Percentiles rank a stretch among this genome's conserved stretches.
phyloP scores from a whole-genome alignment of 495 filamentous ascomycete genomes.

The Penicillium longicatenatum region DNA sequence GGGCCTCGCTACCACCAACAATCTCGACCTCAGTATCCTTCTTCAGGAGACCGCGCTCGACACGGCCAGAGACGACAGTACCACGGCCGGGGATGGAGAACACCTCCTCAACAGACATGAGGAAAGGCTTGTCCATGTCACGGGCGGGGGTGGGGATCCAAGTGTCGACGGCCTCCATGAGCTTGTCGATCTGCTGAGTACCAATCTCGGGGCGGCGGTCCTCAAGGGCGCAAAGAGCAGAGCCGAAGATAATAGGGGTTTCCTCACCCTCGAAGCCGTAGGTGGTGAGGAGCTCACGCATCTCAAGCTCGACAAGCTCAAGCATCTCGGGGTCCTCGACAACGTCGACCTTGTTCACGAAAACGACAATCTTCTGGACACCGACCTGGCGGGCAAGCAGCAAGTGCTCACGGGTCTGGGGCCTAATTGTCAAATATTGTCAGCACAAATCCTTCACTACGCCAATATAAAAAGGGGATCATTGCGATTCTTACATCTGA shows the following conservation, averaged over 20 bases:
- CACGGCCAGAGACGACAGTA: conserved; percentile 94
- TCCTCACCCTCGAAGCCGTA: conserved; percentile 99
- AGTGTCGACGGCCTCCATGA: conserved; percentile 85
- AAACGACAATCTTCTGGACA: conserved; percentile 96
- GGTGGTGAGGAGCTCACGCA: conserved; percentile 88
- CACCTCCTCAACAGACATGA: conserved; percentile 98
- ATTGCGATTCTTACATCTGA: conserved; percentile 69
- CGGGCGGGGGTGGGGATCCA: conserved; percentile 96
- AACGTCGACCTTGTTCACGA: conserved; percentile 98
- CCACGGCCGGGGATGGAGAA: conserved; percentile 98
- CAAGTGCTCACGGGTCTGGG: conserved; percentile 97
- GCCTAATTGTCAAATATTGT: conserved; percentile 52
- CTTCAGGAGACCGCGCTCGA: conserved; percentile 93
- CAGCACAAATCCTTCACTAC: conserved; percentile 16
- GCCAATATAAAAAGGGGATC: neutral
- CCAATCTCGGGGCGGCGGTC: conserved; percentile 85
- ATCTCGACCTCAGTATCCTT: conserved; percentile 92
- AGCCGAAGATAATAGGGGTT: conserved; percentile 94
- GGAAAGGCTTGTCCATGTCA: conserved; percentile 93
- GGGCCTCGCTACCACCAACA: conserved; percentile 69
- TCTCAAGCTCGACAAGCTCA: conserved; percentile 99
- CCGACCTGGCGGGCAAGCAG: conserved; percentile 97
- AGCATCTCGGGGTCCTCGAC: conserved; percentile 98
- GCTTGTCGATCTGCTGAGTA: conserved; percentile 78
- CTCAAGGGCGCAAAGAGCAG: conserved; percentile 94